Evolutionary conservation across 345 rosid genomes (phyloP).

Genomic region (Tarenaya hassleriana): DNA sequence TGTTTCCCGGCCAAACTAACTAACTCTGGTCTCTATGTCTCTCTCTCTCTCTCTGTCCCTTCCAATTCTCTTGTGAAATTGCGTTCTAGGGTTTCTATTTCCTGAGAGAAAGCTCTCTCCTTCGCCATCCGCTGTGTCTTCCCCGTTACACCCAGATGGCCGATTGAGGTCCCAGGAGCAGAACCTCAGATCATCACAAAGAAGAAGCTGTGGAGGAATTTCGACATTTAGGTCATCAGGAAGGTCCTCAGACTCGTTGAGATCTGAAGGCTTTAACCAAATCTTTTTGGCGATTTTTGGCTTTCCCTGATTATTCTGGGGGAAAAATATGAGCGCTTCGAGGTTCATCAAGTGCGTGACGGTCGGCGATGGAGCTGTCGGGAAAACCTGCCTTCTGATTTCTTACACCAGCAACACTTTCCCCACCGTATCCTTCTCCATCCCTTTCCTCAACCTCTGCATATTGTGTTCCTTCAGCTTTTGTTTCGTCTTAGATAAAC

Average conservation of each 20-base stretch:
- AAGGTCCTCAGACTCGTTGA: no score
- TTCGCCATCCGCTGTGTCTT: slow-evolving; percentile 12
- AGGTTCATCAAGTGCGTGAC: slow-evolving; percentile 63
- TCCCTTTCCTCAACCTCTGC: no score
- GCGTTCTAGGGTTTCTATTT: background rate
- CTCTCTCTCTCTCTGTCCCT: no score
- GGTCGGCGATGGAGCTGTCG: slow-evolving; percentile 63
- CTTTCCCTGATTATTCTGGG: no score
- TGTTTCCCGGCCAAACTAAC: slow-evolving; percentile 31
- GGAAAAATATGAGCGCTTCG: slow-evolving; percentile 45
- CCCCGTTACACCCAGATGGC: slow-evolving; percentile 20
- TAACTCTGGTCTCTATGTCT: background rate
- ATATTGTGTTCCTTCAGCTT: no score
- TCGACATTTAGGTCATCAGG: no score
- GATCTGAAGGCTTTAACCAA: no score
- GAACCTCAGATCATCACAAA: no score
- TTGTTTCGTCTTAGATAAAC: no score
- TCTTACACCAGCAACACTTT: slow-evolving; percentile 64
- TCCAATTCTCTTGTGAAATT: no score
- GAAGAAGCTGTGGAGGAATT: no score
- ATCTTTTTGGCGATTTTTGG: slow-evolving; percentile 2
- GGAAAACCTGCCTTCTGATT: slow-evolving; percentile 59
- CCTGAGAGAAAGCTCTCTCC: slow-evolving; percentile 8
- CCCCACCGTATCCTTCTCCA: slow-evolving; percentile 43
- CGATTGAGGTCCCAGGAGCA: slow-evolving; percentile 20